Conservation (phyloP, 331 rosid genomes). For the Dryas integrifolia region DNA sequence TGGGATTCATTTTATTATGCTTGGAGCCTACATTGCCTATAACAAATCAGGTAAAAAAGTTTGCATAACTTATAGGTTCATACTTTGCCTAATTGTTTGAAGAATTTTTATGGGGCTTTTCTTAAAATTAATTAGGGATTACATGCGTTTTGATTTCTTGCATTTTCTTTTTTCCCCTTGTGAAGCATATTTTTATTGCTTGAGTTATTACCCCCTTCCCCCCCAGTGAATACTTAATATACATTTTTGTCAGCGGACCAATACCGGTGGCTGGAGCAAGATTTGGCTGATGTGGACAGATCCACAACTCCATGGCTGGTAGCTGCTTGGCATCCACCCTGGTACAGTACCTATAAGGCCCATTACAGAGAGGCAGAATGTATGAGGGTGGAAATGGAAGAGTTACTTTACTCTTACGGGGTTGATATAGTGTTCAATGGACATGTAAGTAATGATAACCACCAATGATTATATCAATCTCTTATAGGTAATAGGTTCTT, state of each 20-base stretch:
- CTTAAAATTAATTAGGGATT: background rate
- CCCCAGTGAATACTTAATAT: background rate
- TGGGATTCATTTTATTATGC: conserved; percentile 83
- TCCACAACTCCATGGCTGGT: conserved; percentile 82
- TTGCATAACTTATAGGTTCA: background rate
- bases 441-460: conserved; percentile 53
- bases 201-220: background rate
- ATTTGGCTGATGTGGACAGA: conserved; percentile 66
- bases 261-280: conserved; percentile 79
- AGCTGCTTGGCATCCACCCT: conserved; percentile 85
- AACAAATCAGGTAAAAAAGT: conserved; percentile 46
- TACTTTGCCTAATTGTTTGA: background rate
- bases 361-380: conserved; percentile 87
- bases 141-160: background rate
- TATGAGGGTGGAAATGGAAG: conserved; percentile 75
- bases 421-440: conserved; percentile 79
- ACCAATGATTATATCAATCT: background rate
- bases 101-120: background rate
- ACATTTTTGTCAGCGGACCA: conserved; percentile 46
- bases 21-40: conserved; percentile 68
- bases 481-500: background rate
- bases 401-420: conserved; percentile 57
- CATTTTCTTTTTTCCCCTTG: background rate
- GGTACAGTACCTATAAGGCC: conserved; percentile 67
- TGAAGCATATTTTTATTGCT: background rate